These are phyloP conservation scores for Roridomyces roridus DNA, from an alignment of 768 basidiomycete genomes.

Conservation along the genomic window DNA sequence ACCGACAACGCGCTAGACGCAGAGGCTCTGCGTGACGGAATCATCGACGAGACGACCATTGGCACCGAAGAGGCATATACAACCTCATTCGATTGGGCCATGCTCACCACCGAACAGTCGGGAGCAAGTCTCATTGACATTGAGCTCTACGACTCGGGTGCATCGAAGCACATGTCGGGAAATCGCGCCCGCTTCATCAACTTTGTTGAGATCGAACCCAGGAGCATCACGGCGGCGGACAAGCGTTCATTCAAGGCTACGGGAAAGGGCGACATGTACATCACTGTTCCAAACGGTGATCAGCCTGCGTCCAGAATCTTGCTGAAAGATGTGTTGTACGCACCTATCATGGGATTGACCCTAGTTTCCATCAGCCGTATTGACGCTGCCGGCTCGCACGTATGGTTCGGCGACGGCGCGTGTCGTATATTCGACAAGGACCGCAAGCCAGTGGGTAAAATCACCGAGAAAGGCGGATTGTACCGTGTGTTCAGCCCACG, in stretches of 20 bases:
- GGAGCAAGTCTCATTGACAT: constrained; percentile 16
- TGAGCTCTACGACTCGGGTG: constrained; percentile 42
- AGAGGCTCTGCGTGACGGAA: background rate
- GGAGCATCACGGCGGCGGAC: constrained; percentile 38
- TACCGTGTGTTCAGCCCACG: background rate
- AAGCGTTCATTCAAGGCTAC: constrained; percentile 33
- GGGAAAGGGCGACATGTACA: constrained; percentile 36
- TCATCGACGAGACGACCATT: background rate
- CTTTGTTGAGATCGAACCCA: constrained; percentile 30
- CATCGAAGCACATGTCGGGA: constrained; percentile 39
- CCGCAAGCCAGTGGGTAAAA: constrained; percentile 1
- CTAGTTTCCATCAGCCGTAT: constrained; percentile 37
- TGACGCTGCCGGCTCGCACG: constrained; percentile 28
- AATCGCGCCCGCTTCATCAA: constrained; percentile 37
- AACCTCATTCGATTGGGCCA: background rate
- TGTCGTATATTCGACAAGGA: constrained; percentile 28
- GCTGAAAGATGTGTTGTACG: constrained; percentile 36
- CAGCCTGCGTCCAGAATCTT: constrained; percentile 25
- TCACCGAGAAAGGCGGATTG: constrained; percentile 5
- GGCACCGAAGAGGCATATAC: background rate
- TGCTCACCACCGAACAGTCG: constrained; percentile 4
- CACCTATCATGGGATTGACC: constrained; percentile 36
- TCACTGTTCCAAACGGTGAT: constrained; percentile 31
- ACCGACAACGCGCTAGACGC: too few species aligned
- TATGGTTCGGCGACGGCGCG: constrained; percentile 26